A percentile compares a stretch with the other conserved stretches of the same genome.
Evolutionary conservation across 2,329 filamentous ascomycete genomes (phyloP).

Genomic region (Beauveria brongniartii): DNA sequence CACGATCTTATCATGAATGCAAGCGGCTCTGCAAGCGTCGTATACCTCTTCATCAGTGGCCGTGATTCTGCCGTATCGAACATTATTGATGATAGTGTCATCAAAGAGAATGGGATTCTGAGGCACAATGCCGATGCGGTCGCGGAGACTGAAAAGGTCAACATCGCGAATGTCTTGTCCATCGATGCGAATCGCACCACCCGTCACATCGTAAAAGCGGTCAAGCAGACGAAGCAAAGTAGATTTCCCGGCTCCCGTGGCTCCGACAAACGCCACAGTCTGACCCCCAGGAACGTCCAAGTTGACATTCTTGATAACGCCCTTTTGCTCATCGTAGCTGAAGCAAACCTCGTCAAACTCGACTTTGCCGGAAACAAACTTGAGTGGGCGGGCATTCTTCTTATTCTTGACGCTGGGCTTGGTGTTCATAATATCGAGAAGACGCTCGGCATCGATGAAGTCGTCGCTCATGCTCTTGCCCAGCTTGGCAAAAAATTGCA

Average conservation of each 20-base stretch:
- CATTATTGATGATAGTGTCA: constrained; percentile 51
- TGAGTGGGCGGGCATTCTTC: constrained; percentile 40
- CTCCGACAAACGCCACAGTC: constrained; percentile 52
- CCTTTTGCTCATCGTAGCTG: constrained; percentile 51
- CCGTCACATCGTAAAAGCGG: constrained; percentile 49
- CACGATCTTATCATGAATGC: constrained; percentile 50
- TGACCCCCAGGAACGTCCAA: constrained; percentile 43
- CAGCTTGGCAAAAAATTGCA: constrained; percentile 59
- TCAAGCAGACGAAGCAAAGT: constrained; percentile 51
- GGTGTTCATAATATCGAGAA: constrained; percentile 50
- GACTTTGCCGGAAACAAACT: constrained; percentile 44
- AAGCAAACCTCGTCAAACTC: constrained; percentile 49
- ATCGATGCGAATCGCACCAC: constrained; percentile 46
- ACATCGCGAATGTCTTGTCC: constrained; percentile 49
- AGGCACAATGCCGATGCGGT: constrained; percentile 47
- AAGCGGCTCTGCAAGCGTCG: constrained; percentile 46
- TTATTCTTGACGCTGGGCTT: constrained; percentile 48
- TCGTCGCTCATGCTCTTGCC: constrained; percentile 49
- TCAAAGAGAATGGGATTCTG: constrained; percentile 50
- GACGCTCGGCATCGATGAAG: constrained; percentile 49
- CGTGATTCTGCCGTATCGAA: constrained; percentile 46
- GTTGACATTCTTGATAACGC: constrained; percentile 46
- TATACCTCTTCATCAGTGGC: constrained; percentile 48
- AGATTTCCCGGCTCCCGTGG: constrained; percentile 52
- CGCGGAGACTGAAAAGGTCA: constrained; percentile 40